Evolutionary conservation across 768 basidiomycete species (phyloP), one percentile per base, ranked within the genome.

Genomic region (Psilocybe subaeruginosa): DNA sequence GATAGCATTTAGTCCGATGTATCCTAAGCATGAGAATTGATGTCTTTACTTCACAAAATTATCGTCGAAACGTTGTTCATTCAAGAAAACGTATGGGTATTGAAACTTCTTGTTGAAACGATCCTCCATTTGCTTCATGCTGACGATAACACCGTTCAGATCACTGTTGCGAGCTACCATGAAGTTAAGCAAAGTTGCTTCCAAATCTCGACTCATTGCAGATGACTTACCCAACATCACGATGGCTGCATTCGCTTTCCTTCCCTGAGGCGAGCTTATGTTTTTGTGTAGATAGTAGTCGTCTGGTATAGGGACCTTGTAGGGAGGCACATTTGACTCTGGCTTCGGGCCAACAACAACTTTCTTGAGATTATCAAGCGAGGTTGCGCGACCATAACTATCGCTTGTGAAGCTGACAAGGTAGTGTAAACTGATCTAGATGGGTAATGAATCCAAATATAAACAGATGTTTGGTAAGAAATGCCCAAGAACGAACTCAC

Each of bases 21-120:
- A 17, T 27, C 23, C 30, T 19, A 35, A 27, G 27, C 52, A 66
- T 30, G 8, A 35, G 48, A 51, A 33, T 43, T n/a, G 27, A 60
- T 27, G 54, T 1, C 66, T 80, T 43, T 62, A 88, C 86, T 76
- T 77, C 71, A 89, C 93, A 79, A 95, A 94, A 8, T 82, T 76
- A 0, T 88, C 86, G 8, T 84, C 78, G 70, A 95, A 95, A 0
- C 80, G 78, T 63, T 88, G 81, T 41, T 97, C 94, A 69, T 96
- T 96, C 57, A 97, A 78, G 74, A 96, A 93, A 41, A 91, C 87
- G 70, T 92, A 96, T 16, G 92, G 91, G 72, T 96, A 96, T 17
- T 76, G 77, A 68, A 88, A 95, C 70, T 89, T 89, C 62, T 86
- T 85, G 80, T 99, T 99, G 79, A 97, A 97, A 46, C 90, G 79